These are phyloP conservation scores for Candida ulmi DNA, from an alignment of 805 yeast species.

Conservation along the genomic window DNA sequence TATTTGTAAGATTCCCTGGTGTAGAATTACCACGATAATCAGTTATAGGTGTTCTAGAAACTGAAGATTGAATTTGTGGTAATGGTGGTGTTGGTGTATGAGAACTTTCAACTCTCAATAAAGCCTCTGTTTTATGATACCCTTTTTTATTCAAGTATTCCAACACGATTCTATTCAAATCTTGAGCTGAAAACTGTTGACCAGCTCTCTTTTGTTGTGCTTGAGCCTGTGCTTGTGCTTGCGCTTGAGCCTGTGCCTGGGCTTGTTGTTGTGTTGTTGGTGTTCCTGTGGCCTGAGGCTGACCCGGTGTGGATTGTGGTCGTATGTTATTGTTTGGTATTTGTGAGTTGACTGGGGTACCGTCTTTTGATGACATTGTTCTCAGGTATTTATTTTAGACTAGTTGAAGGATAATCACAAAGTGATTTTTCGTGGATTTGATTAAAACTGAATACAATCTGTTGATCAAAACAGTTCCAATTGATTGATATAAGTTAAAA, in stretches of 20 bases:
- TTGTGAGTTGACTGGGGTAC: constrained; percentile 1
- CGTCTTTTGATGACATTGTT: constrained; percentile 1
- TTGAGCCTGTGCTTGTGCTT: constrained; percentile 6
- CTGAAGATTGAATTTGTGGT: constrained; percentile 21
- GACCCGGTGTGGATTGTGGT: neutral
- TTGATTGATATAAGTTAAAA: too few relatives aligned
- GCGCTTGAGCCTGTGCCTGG: constrained; percentile 3
- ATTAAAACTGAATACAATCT: too few relatives aligned
- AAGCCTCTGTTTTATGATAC: constrained; percentile 88
- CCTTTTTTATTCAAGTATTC: constrained; percentile 94
- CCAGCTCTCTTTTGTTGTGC: constrained; percentile 19
- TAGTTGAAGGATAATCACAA: too few relatives aligned
- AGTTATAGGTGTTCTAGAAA: constrained; percentile 13
- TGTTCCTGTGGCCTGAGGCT: constrained; percentile 1
- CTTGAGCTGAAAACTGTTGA: constrained; percentile 68
- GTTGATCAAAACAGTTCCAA: too few relatives aligned
- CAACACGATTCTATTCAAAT: constrained; percentile 83
- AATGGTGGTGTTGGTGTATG: constrained; percentile 48
- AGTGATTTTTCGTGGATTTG: too few relatives aligned
- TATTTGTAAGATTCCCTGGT: constrained; percentile 6
- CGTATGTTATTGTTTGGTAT: constrained; percentile 1
- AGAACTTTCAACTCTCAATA: constrained; percentile 81
- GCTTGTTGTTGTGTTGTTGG: constrained; percentile 4
- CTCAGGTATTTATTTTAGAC: too few relatives aligned
- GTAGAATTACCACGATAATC: constrained; percentile 11